Evolutionary conservation across 768 basidiomycete species (phyloP).

Genomic region (Tylopilus intermedius): DNA sequence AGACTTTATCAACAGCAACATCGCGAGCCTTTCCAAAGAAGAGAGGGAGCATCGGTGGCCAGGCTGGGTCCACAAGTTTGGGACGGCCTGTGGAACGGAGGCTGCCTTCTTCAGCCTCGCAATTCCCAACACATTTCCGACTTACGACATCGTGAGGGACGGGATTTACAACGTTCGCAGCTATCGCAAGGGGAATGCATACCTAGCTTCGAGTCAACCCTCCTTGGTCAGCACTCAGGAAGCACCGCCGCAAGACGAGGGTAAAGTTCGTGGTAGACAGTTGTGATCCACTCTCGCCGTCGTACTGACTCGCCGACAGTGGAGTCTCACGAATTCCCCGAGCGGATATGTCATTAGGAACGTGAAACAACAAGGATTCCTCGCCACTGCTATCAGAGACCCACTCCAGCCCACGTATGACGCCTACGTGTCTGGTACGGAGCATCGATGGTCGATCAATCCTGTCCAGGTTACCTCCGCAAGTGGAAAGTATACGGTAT

Average conservation of each 20-base stretch:
- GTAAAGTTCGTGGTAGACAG: background rate
- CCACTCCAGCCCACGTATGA: background rate
- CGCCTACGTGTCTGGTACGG: background rate
- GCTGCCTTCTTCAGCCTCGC: background rate
- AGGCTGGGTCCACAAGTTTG: background rate
- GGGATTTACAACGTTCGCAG: conserved; percentile 3
- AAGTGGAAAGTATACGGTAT: background rate
- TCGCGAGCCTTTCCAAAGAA: background rate
- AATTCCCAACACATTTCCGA: background rate
- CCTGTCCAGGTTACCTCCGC: background rate
- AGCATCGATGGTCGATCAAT: background rate
- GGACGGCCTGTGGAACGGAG: background rate
- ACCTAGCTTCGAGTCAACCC: background rate
- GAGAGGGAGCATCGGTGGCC: background rate
- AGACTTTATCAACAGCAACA: conserved; percentile 2
- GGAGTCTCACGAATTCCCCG: background rate
- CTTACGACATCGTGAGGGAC: background rate
- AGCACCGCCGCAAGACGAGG: background rate
- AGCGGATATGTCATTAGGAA: background rate
- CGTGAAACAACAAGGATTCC: background rate
- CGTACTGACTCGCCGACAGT: background rate
- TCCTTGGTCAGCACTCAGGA: background rate
- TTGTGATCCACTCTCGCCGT: rapidly evolving
- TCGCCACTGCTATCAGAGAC: background rate
- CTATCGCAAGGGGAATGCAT: background rate